Base-by-base conservation (phyloP, 805 yeast genomes). In the Yamadazyma philogaea region DNA sequence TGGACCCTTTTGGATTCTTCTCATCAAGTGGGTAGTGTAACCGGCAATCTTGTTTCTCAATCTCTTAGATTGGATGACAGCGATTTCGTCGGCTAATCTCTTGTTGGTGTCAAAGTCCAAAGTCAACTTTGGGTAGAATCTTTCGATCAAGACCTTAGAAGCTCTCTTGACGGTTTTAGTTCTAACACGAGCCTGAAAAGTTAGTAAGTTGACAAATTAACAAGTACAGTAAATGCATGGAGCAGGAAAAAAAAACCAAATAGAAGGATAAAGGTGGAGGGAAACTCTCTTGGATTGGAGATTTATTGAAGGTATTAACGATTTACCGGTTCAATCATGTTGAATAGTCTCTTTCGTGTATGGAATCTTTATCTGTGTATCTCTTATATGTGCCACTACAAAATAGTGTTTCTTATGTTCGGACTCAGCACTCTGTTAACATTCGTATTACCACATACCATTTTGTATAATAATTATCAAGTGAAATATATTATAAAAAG, bases 1-100 rank as follows among this genome's bases (percentile, higher is more conserved):
- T 81, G 99, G 99, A 74, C 99, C 99, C 84, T 91, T 93, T 80
- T 95, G 98, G 72, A 93, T 93, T 82, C 99, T 90, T 84, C 88
- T 93, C 99, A 93, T 95, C 77, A 93, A 84, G 78, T 93, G 99
- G 70, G 99, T 93, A 77, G 99, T 93, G 96, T 91, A 93, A 75
- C 99, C 99, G 74, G 99, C 99, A 68, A 93, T 95, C 88, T 93
- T 93, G 93, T 93, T 93, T 83, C 99, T 93, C 77, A 93, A 86
- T 80, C 99, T 88, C 86, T 93, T 93, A 68, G 99, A 88, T 77
- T 91, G 97, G 72, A 93, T 95, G 75, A 87, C 90, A 61, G 99
- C 99, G 66, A 93, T 90, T 78, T 95, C 96, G 67, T 88, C 85
- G 66, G 96, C 85, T 73, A 95, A 84, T 82, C 99, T 91, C 85